Evolutionary conservation across 805 yeast genomes (phyloP).

Genomic region (Candida ulmi): DNA sequence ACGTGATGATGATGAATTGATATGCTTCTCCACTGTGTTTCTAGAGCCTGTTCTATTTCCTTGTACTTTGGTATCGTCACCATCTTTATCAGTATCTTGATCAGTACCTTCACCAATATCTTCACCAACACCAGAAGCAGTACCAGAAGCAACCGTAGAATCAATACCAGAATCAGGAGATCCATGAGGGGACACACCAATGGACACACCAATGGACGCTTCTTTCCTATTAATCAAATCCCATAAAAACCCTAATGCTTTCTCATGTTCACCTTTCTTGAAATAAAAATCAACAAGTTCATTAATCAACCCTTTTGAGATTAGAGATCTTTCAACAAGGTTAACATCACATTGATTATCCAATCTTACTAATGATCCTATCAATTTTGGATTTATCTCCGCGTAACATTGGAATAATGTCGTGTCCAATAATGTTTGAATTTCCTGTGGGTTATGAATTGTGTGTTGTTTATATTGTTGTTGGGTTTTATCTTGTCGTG

Average conservation of each 20-base stretch:
- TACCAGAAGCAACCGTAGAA: no score
- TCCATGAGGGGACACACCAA: no score
- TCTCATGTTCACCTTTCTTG: conserved; percentile 53
- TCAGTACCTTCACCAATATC: no score
- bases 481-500: no score
- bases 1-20: no score
- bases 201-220: no score
- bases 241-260: conserved; percentile 61
- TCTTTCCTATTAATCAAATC: conserved; percentile 24
- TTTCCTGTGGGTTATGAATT: conserved; percentile 29
- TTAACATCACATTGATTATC: conserved; percentile 67
- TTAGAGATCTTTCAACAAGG: conserved; percentile 51
- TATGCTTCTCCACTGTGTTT: no score
- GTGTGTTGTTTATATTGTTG: no score
- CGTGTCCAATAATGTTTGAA: conserved; percentile 59
- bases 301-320: conserved; percentile 41
- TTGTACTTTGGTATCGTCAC: not conserved
- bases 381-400: conserved; percentile 59
- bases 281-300: conserved; percentile 78
- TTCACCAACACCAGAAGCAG: no score
- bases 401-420: conserved; percentile 71
- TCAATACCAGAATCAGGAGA: no score
- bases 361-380: conserved; percentile 78
- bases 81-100: no score
- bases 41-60: not conserved